Base-by-base conservation (phyloP, 192 early-diverging fungal species). In the Umbelopsis ramanniana region DNA sequence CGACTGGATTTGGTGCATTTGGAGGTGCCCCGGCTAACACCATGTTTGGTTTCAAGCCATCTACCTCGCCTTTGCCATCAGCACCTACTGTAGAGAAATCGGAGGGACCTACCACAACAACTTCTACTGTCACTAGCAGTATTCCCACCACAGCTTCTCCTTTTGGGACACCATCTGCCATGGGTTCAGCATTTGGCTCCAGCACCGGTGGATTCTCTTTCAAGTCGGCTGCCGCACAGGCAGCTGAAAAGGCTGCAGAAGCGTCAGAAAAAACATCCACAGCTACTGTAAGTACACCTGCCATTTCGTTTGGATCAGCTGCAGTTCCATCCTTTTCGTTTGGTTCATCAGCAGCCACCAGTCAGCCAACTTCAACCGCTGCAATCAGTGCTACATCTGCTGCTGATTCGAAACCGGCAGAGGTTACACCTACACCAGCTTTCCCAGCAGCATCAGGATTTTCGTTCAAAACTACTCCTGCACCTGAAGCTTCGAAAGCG, bases 401-500 rank as follows among this genome's bases (percentile, higher is more conserved):
- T 53, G 46, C 53, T n/a, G n/a, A 14, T 46, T 22, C 46, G 2
- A 48, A 21, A 4, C 9, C 43, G 7, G 22, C 66, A 23, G 46
- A 40, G 21, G 35, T 55, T 35, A 4, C 71, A 57, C 35, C 69
- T 24, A 23, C 69, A 17, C 40, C 50, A 24, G 40, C 21, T 54
- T 54, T 54, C 53, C 23, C 53, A 12, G 52, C 17, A 24, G 19
- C 73, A 69, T 26, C 67, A 4, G 21, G n/a, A 12, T 50, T 74
- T 24, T 69, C 67, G 14, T 74, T 74, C 24, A 47, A 55, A 17
- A 1, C 57, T 63, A n/a, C 40, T 24, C 47, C 21, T 66, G 43
- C 29, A 29, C 26, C 23, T 10, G 45, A 66, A 19, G 11, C 68
- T 46, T 8, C 68, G 10, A 52, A 26, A 48, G 4, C 68, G 33